phyloP scores from a whole-genome alignment of 352 stramenopile genomes.

The Phytophthora hybrid region DNA sequence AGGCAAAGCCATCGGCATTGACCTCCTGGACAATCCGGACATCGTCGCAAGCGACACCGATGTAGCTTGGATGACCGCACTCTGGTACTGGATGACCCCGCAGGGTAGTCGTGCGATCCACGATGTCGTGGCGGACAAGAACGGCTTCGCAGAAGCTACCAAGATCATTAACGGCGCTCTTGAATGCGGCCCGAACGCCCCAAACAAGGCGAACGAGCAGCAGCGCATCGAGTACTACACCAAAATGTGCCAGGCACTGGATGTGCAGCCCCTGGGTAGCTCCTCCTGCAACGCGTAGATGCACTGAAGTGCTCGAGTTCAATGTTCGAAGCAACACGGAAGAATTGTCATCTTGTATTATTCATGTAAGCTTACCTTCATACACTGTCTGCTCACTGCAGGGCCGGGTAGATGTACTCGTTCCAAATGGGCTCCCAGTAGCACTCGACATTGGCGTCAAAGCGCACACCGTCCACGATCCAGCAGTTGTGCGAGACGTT shows the following conservation, averaged over 20 bases:
- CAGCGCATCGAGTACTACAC: constrained; percentile 44
- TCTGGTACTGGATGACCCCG: constrained; percentile 65
- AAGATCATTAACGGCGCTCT: constrained; percentile 60
- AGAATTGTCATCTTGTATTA: not conserved
- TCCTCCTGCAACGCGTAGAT: constrained; percentile 47
- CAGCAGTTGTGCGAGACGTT: constrained; percentile 43
- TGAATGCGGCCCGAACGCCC: constrained; percentile 46
- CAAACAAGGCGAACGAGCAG: constrained; percentile 47
- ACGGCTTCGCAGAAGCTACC: constrained; percentile 53
- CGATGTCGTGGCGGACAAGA: constrained; percentile 41
- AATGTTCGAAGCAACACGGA: not conserved
- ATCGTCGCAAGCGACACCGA: constrained; percentile 44
- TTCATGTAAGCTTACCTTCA: not conserved
- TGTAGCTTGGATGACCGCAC: constrained; percentile 56
- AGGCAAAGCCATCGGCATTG: constrained; percentile 44
- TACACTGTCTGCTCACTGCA: constrained; percentile 12
- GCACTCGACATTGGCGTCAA: constrained; percentile 78
- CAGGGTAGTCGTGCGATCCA: constrained; percentile 52
- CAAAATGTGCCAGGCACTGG: constrained; percentile 39
- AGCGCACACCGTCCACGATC: constrained; percentile 62
- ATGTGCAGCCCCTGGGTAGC: constrained; percentile 44
- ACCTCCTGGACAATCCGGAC: constrained; percentile 51
- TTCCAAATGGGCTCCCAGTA: constrained; percentile 83
- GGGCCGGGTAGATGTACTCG: constrained; percentile 76
- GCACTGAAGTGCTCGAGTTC: not conserved